Base-by-base conservation (phyloP, 2,329 filamentous ascomycete species). In the Fusarium domesticum region DNA sequence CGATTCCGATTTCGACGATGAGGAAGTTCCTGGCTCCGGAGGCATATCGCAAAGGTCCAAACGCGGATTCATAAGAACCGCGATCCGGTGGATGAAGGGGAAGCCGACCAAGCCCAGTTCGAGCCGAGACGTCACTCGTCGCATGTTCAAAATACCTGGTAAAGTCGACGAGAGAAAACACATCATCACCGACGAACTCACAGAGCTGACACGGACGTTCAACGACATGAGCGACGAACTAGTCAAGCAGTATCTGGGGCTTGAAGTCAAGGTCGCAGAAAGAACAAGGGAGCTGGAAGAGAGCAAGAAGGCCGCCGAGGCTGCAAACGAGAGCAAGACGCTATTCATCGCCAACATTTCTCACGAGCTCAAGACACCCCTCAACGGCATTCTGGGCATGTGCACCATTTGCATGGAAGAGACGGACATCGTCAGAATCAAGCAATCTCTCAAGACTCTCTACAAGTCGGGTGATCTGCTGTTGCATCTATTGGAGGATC, bases 301-400 rank as follows among this genome's bases (percentile, higher is more conserved):
- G 49, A 95, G 86, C 70, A 96, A 96, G 65, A 89, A 89, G 69
- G 89, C 89, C 1, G 91, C 91, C 1, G 91, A 96, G 66, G 87
- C 88, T n/a, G 91, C 91, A 4, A 96, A 96, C 58, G 88, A 96
- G 68, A 95, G 89, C 74, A 98, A 98, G 70, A 97, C 93, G 0
- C 75, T 97, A 7, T 97, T 97, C 70, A 95, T 98, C 51, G 93
- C 93, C 15, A 97, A 97, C 59, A 96, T 97, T 39, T 85, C 82
- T 1, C 81, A 84, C 57, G 81, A 97, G 65, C 75, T 98, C 28
- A 95, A 96, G 63, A 98, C 93, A 1, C 93, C 93, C 0, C 76
- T 97, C 45, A 97, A 97, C 61, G 93, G 92, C 11, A 96, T 97
- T 37, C 75, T 98, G 59, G 93, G 93, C 47, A 93, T 96, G 85